Percentiles rank a stretch among this genome's conserved stretches.
phyloP scores from a whole-genome alignment of 2,329 filamentous ascomycete genomes.

The Exophiala viscosa region DNA sequence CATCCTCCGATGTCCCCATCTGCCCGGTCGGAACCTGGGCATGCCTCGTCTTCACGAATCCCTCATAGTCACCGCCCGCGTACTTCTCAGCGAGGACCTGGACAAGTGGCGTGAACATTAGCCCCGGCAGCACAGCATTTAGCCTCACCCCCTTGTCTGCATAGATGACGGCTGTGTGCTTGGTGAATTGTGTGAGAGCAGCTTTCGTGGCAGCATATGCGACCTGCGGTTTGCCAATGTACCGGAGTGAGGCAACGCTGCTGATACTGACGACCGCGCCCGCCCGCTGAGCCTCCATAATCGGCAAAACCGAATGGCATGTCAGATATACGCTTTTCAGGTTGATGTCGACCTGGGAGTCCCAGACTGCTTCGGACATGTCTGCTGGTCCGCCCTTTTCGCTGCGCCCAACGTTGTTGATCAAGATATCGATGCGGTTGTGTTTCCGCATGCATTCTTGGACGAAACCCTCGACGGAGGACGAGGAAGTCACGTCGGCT shows the following conservation, averaged over 20 bases:
- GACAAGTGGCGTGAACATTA: constrained; percentile 56
- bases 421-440: constrained; percentile 56
- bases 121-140: constrained; percentile 55
- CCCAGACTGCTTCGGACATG: constrained; percentile 51
- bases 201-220: constrained; percentile 50
- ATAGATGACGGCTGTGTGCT: constrained; percentile 48
- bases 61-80: constrained; percentile 45
- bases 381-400: constrained; percentile 51
- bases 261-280: constrained; percentile 49
- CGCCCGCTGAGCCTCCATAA: constrained; percentile 50
- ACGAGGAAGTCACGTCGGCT: constrained; percentile 34
- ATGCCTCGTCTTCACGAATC: constrained; percentile 51
- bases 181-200: constrained; percentile 46
- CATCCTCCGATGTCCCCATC: constrained; percentile 60
- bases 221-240: constrained; percentile 50
- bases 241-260: constrained; percentile 52
- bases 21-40: constrained; percentile 56
- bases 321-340: constrained; percentile 55
- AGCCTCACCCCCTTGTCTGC: constrained; percentile 47
- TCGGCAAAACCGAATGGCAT: constrained; percentile 51
- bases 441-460: constrained; percentile 51
- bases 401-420: constrained; percentile 59
- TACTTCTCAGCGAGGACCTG: constrained; percentile 45
- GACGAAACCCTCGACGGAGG: constrained; percentile 52
- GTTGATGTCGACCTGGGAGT: constrained; percentile 53